Base-by-base conservation (phyloP, 2,329 filamentous ascomycete genomes). In the Parafenestella ontariensis region DNA sequence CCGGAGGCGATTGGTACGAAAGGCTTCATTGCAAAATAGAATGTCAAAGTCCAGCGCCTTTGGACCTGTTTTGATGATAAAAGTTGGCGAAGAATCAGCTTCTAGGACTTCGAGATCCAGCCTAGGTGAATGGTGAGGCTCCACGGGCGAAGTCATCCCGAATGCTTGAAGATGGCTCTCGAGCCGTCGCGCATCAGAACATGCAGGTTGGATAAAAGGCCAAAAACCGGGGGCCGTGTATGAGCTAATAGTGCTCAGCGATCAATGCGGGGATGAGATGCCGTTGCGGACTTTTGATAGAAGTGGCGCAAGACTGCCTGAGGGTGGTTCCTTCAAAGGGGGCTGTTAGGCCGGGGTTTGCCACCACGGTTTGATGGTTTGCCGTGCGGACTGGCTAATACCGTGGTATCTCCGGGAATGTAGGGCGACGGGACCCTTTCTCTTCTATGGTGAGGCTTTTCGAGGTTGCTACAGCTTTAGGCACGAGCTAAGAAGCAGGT, bases 31-130 rank as follows among this genome's bases (percentile, higher is more conserved):
- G 36, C 57, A 56, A 36, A 64, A 70, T 1, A 64, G 20, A 6
- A 70, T 31, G 0, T 65, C 60, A 18, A 71, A 71, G 0, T 41
- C 37, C 1, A 66, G 46, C 1, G 57, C 54, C 8, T 28, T 31
- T 8, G 51, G 33, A 1, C 52, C 47, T 7, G 56, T 57, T 33
- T 43, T 63, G 15, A 71, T 54, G 20, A 72, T 50, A 46, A 71
- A 73, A 0, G 56, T 62, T 13, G 70, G 68, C 17, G 46, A 34
- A 3, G 49, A 52, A 28, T 71, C 68, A 8, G 40, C 51, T 42
- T 72, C 66, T 21, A 72, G 48, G 9, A 51, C 39, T 6, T 68
- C 69, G 17, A 70, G 46, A 40, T 69, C 61, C 40, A 72, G 53
- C 9, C 42, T 36, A 21, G 49, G 29, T 39, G 42, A 21, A 24